These are phyloP conservation scores for Colletotrichum lini DNA, from an alignment of 2,329 filamentous ascomycete genomes.

Conservation along the genomic window DNA sequence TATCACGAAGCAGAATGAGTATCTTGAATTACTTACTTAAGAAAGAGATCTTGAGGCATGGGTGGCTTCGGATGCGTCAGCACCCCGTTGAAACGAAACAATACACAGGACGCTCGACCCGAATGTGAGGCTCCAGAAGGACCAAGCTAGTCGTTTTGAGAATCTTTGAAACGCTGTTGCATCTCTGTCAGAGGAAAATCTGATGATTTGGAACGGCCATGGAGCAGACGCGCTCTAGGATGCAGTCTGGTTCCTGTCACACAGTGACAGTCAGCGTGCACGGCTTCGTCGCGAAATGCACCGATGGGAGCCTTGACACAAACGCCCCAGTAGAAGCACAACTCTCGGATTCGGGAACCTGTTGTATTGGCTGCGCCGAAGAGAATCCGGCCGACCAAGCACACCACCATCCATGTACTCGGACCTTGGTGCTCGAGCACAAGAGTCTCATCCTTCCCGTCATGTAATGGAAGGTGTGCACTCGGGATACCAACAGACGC, in stretches of 20 bases:
- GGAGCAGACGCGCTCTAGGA: background rate
- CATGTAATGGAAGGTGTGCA: background rate
- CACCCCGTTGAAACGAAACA: constrained; percentile 14
- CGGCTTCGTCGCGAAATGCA: background rate
- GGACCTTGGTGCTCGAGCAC: constrained; percentile 4
- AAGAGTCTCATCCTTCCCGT: background rate
- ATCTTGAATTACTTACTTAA: too few species aligned
- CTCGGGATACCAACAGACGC: background rate
- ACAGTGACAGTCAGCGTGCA: constrained; percentile 11
- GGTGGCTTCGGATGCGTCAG: background rate
- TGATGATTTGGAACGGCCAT: background rate
- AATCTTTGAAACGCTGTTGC: background rate
- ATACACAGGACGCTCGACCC: constrained; percentile 2
- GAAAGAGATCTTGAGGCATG: background rate
- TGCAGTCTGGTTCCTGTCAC: constrained; percentile 3
- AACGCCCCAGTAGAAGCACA: background rate
- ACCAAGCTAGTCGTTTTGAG: background rate
- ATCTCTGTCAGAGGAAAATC: background rate
- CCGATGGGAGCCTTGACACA: too few species aligned
- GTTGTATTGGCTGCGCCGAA: background rate
- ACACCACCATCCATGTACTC: background rate
- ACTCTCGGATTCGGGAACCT: background rate
- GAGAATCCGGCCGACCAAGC: background rate
- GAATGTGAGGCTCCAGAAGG: background rate
- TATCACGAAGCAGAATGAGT: background rate